Conservation (phyloP, 164 flowering plant genomes). For the Nymphaea thermarum region DNA sequence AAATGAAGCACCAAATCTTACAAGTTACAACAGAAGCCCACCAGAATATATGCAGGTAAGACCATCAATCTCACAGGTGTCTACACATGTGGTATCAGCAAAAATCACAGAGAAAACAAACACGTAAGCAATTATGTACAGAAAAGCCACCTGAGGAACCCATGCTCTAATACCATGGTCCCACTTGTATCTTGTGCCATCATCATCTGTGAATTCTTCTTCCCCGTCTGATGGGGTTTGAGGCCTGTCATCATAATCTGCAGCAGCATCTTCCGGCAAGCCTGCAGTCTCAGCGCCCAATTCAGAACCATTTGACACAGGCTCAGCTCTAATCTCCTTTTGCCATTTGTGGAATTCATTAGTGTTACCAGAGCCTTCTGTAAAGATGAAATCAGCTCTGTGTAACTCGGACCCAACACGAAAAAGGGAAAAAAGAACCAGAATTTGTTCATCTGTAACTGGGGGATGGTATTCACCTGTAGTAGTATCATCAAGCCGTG, state of each 20-base stretch:
- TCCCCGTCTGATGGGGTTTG: slow-evolving; percentile 86
- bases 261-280: slow-evolving; percentile 1
- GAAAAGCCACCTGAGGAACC: slow-evolving; percentile 84
- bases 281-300: slow-evolving; percentile 5
- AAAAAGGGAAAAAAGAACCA: no score
- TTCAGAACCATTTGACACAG: slow-evolving; percentile 13
- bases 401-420: not conserved
- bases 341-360: slow-evolving; percentile 80
- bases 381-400: not conserved
- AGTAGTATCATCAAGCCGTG: slow-evolving; percentile 10
- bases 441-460: not conserved
- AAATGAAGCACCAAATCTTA: no score
- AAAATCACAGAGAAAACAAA: not conserved
- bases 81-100: no score
- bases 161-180: slow-evolving; percentile 62
- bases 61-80: no score
- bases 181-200: slow-evolving; percentile 96
- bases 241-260: slow-evolving; percentile 45
- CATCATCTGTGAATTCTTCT: slow-evolving; percentile 94
- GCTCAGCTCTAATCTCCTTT: slow-evolving; percentile 56
- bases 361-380: slow-evolving; percentile 35
- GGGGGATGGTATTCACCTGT: slow-evolving; percentile 16
- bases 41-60: no score
- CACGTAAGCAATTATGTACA: not conserved
- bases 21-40: no score